phyloP scores from a whole-genome alignment of 192 early-diverging fungal species.

The Coemansia furcata region DNA sequence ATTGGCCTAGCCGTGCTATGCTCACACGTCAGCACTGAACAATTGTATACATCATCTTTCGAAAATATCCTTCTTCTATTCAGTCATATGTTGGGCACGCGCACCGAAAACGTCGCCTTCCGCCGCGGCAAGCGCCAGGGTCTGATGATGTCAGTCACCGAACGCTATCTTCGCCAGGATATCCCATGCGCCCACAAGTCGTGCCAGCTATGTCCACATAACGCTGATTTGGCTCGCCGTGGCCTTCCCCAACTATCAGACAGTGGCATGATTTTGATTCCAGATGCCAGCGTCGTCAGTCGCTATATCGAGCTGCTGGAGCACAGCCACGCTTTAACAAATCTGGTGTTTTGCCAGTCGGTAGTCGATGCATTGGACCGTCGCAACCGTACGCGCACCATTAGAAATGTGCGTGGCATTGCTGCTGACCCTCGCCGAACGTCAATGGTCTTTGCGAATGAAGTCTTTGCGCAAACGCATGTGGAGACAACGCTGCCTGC shows the following conservation, averaged over 20 bases:
- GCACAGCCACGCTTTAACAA: slow-evolving; percentile 57
- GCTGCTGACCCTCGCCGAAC: slow-evolving; percentile 55
- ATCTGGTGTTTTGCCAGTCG: slow-evolving; percentile 69
- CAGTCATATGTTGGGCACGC: slow-evolving; percentile 15
- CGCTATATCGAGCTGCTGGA: slow-evolving; percentile 73
- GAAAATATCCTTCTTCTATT: background rate
- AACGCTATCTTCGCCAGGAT: slow-evolving; percentile 39
- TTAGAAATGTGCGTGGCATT: slow-evolving; percentile 62
- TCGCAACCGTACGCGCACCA: slow-evolving; percentile 61
- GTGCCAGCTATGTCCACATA: slow-evolving; percentile 25
- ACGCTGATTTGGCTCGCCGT: slow-evolving; percentile 6
- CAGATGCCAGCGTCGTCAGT: slow-evolving; percentile 43
- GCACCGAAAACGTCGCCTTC: slow-evolving; percentile 36
- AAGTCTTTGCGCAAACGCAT: slow-evolving; percentile 56
- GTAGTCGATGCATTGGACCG: slow-evolving; percentile 59
- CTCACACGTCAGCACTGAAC: background rate
- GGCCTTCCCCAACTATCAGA: slow-evolving; percentile 31
- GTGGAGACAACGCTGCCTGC: slow-evolving; percentile 7
- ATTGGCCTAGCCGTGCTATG: slow-evolving; percentile 5
- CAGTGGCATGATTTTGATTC: slow-evolving; percentile 17
- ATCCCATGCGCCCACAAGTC: slow-evolving; percentile 27
- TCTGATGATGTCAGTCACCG: slow-evolving; percentile 40
- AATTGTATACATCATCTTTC: background rate
- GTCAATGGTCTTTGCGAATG: slow-evolving; percentile 69
- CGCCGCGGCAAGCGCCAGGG: slow-evolving; percentile 51